Base-by-base conservation (phyloP, 345 rosid genomes). In the Acer campestre region DNA sequence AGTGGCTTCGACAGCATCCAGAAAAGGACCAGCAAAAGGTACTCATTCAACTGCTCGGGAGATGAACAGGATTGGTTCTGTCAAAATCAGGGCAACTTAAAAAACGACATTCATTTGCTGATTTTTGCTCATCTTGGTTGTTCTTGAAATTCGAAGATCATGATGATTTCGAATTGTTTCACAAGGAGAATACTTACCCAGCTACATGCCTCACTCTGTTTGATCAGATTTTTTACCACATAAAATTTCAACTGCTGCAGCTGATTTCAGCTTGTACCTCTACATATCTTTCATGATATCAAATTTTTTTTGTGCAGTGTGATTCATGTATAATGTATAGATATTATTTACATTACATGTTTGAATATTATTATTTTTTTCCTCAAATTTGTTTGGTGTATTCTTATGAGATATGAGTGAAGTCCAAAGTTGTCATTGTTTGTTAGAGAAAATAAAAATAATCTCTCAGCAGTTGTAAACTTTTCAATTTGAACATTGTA, bases 11-110 rank as follows among this genome's bases (percentile, higher is more conserved):
- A 56, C 85, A 16, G 70, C 84, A 55, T 67, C 85, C 75, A 90
- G 78, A 79, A 92, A 83, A 80, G 80, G 81, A 77, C 67, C 78
- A 38, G 69, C 49, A 27, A 85, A 84, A 85, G 76, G 77, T 20
- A 67, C 72, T 59, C 80, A 68, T 70, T 68, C 83, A 69, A 48
- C 61, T 3, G 51, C 84, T 72, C 66, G n/a, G 68, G 79, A 70
- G 78, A 63, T 77, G n/a, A 80, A 61, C 70, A 74, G 82, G 69
- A 69, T 69, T n/a, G 81, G 80, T 78, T 71, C 79, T 76, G 66
- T 46, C 78, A 85, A 83, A 81, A 71, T 79, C 79, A 80, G 74
- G 56, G 79, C 87, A 49, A 61, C 83, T 68, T 80, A 83, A 46
- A 46, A 10, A 10, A 23, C 25, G 62, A 55, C 66, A 16, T 59